phyloP scores from a whole-genome alignment of 495 filamentous ascomycete species.

The Penicillium malachiteum region DNA sequence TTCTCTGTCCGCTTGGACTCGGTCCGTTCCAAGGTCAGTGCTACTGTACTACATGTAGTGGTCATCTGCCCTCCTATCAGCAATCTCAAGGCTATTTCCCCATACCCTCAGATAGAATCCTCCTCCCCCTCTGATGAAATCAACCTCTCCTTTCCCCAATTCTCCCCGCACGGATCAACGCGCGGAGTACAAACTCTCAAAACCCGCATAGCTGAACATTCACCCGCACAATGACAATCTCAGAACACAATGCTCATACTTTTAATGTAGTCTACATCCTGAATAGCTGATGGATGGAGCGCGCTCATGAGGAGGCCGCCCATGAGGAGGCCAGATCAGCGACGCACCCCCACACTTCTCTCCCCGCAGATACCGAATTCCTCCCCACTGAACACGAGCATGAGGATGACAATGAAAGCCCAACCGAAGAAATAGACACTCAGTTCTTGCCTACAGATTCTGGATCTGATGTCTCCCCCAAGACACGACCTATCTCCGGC shows the following conservation, averaged over 20 bases:
- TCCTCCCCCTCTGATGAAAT: not conserved
- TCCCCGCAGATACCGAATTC: no score
- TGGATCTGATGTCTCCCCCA: slow-evolving; percentile 7
- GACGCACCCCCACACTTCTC: slow-evolving; percentile 6
- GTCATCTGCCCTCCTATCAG: not conserved
- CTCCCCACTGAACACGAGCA: no score
- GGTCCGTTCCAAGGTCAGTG: slow-evolving; percentile 7
- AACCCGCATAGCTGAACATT: not conserved
- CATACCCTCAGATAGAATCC: not conserved
- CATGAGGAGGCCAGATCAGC: slow-evolving; percentile 42
- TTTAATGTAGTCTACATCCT: not conserved
- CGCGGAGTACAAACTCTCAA: not conserved
- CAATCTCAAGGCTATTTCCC: not conserved
- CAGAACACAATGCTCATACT: not conserved
- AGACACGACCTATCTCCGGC: slow-evolving; percentile 39
- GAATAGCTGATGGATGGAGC: slow-evolving; percentile 50
- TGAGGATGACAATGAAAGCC: no score
- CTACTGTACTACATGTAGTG: not conserved
- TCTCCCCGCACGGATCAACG: not conserved
- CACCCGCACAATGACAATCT: not conserved
- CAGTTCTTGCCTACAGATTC: no score
- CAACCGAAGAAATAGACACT: no score
- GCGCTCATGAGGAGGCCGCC: slow-evolving; percentile 17
- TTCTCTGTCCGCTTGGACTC: not conserved
- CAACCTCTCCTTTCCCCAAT: not conserved